Evolutionary conservation across 371 early-diverging fungal genomes (phyloP).

Genomic region (Rhizopus sp.): DNA sequence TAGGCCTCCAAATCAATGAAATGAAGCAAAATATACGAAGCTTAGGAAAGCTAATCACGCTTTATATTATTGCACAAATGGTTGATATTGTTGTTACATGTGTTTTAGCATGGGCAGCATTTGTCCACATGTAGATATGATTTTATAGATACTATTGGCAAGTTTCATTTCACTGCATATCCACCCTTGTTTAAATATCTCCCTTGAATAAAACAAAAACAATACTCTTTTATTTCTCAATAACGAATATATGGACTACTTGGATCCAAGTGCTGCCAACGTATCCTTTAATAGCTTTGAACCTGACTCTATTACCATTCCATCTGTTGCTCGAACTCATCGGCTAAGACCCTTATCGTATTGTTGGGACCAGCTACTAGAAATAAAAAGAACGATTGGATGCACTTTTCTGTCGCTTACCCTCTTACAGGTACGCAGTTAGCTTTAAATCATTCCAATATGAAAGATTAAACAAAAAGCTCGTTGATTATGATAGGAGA

Average conservation of each 20-base stretch:
- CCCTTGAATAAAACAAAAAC: not conserved
- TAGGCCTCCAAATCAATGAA: constrained; percentile 58
- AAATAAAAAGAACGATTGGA: constrained; percentile 3
- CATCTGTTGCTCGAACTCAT: not conserved
- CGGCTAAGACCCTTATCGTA: constrained; percentile 10
- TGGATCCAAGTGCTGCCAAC: no score
- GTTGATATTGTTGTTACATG: constrained; percentile 60
- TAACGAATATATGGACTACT: not conserved
- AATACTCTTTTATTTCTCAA: not conserved
- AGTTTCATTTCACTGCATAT: not conserved
- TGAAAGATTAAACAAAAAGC: no score
- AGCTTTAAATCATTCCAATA: no score
- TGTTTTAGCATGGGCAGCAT: constrained; percentile 58
- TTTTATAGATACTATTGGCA: not conserved
- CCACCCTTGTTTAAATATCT: not conserved
- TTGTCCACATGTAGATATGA: constrained; percentile 24
- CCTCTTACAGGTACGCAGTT: constrained; percentile 12
- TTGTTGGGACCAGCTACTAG: constrained; percentile 17
- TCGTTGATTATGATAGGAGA: constrained; percentile 16
- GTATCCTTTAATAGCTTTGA: no score
- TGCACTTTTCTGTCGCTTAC: constrained; percentile 2
- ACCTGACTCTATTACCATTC: not conserved
- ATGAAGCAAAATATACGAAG: constrained; percentile 52
- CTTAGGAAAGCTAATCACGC: constrained; percentile 52
- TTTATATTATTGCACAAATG: constrained; percentile 60